phyloP scores from a whole-genome alignment of 345 rosid genomes.

The Sisymbrium irio region DNA sequence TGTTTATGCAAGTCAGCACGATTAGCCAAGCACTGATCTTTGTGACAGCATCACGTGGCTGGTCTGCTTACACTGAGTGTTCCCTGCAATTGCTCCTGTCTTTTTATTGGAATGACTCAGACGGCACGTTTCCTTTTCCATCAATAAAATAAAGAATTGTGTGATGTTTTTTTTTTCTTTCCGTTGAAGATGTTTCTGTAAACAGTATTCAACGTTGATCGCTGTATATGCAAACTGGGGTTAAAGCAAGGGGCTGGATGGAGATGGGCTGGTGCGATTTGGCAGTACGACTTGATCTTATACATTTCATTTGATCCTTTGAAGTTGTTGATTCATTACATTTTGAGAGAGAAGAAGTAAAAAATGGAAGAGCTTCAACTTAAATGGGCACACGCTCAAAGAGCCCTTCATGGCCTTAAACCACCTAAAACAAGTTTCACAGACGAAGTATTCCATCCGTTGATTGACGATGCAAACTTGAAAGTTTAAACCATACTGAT shows the following conservation, averaged over 20 bases:
- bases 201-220: conserved; percentile 60
- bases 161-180: not conserved
- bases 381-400: conserved; percentile 60
- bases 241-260: conserved; percentile 46
- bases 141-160: not conserved
- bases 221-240: conserved; percentile 71
- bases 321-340: conserved; percentile 53
- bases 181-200: not conserved
- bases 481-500: too few species aligned
- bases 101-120: conserved; percentile 61
- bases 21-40: conserved; percentile 82
- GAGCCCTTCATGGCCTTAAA: conserved; percentile 53
- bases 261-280: conserved; percentile 76
- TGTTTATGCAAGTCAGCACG: conserved; percentile 75
- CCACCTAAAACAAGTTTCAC: conserved; percentile 48
- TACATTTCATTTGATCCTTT: conserved; percentile 52
- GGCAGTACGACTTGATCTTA: conserved; percentile 55
- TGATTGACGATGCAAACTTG: conserved; percentile 38
- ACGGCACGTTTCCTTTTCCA: conserved; percentile 42
- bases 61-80: conserved; percentile 67
- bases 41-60: conserved; percentile 71
- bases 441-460: conserved; percentile 22
- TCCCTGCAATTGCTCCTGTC: conserved; percentile 46
- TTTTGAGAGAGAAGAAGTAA: conserved; percentile 50
- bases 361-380: conserved; percentile 55